phyloP scores from a whole-genome alignment of 306 rosid genomes.

The Medicago lupulina region DNA sequence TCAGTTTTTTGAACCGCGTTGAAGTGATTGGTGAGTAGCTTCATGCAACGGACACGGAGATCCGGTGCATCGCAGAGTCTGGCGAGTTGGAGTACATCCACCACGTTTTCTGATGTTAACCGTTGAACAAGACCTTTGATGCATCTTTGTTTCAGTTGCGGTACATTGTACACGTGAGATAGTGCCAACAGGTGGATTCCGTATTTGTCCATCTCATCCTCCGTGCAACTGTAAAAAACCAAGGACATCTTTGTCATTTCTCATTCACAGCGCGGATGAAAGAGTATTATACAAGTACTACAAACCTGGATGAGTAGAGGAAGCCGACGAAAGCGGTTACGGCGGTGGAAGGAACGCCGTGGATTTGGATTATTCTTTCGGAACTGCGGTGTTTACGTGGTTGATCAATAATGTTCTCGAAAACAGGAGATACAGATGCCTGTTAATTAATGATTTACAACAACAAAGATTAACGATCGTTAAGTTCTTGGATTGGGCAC shows the following conservation, averaged over 20 bases:
- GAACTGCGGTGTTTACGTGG: slow-evolving; percentile 72
- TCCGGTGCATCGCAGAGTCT: slow-evolving; percentile 91
- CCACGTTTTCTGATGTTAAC: slow-evolving; percentile 72
- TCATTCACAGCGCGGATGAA: neutral
- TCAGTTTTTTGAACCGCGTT: slow-evolving; percentile 77
- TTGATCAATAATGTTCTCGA: slow-evolving; percentile 69
- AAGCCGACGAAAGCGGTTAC: slow-evolving; percentile 68
- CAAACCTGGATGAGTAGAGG: slow-evolving; percentile 76
- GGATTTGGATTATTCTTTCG: slow-evolving; percentile 65
- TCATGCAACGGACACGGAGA: slow-evolving; percentile 84
- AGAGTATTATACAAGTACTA: neutral
- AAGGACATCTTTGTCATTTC: slow-evolving; percentile 49
- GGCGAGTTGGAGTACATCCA: slow-evolving; percentile 86
- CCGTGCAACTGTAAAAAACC: slow-evolving; percentile 56
- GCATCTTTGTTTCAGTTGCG: slow-evolving; percentile 78
- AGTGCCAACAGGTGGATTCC: slow-evolving; percentile 82
- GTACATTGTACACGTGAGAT: slow-evolving; percentile 85
- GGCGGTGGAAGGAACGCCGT: slow-evolving; percentile 86
- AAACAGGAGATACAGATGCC: slow-evolving; percentile 81
- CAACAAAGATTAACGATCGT: no score
- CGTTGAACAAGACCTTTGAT: slow-evolving; percentile 61
- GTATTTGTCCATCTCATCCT: slow-evolving; percentile 69
- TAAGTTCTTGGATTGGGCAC: no score
- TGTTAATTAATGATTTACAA: neutral
- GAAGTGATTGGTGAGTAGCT: slow-evolving; percentile 60